Evolutionary conservation across 148 eudicot genomes (phyloP).

Genomic region (Rhododendron williamsianum): DNA sequence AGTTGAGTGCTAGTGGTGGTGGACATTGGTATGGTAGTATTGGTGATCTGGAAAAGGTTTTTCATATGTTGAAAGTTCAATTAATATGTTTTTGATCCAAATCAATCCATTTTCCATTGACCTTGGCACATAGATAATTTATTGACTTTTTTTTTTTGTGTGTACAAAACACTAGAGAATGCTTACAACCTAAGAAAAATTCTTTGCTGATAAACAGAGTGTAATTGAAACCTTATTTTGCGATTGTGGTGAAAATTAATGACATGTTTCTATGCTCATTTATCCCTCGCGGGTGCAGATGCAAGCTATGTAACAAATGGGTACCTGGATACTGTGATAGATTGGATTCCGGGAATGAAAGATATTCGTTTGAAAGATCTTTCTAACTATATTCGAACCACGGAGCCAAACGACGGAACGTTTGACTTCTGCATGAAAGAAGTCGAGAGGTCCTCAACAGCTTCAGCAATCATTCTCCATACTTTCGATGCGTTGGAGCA

Average conservation of each 20-base stretch:
- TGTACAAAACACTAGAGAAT: background rate
- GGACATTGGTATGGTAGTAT: too few relatives aligned
- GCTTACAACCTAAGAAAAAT: background rate
- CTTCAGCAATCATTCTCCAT: background rate
- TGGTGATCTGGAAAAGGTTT: too few relatives aligned
- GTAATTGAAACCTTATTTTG: background rate
- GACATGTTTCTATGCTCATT: background rate
- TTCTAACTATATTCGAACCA: background rate
- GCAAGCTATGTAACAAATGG: slow-evolving; percentile 9
- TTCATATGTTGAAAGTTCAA: background rate
- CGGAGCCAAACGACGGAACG: background rate
- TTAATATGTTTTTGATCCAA: background rate
- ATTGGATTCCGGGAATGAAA: background rate
- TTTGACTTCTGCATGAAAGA: slow-evolving; percentile 8
- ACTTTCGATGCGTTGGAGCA: slow-evolving; percentile 13
- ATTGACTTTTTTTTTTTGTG: background rate
- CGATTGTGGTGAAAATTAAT: background rate
- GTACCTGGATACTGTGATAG: background rate
- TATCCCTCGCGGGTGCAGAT: background rate
- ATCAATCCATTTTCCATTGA: background rate
- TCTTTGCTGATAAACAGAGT: background rate
- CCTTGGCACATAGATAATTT: background rate
- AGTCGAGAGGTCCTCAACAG: slow-evolving; percentile 2
- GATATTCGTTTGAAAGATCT: background rate
- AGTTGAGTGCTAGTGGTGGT: too few relatives aligned